Conservation (phyloP, 2,329 filamentous ascomycete genomes). For the Aspergillus sp. region DNA sequence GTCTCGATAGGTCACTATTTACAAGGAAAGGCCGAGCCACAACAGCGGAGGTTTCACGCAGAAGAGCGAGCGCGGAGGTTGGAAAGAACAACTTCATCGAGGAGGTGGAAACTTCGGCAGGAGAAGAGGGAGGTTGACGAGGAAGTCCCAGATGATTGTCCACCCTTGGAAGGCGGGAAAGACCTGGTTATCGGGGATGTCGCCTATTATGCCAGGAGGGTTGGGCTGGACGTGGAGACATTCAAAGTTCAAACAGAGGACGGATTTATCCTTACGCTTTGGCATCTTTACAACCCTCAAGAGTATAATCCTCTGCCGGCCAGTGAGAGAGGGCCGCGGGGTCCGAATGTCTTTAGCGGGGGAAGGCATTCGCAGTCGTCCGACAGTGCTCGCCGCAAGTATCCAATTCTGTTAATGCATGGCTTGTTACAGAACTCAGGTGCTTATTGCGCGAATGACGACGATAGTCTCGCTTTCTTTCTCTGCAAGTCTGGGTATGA, state of each 20-base stretch:
- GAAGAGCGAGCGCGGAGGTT: conserved; percentile 66
- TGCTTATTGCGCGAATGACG: conserved; percentile 86
- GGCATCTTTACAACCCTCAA: conserved; percentile 83
- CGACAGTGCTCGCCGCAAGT: conserved; percentile 40
- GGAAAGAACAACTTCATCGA: conserved; percentile 58
- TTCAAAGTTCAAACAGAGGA: conserved; percentile 90
- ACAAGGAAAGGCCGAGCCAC: conserved; percentile 61
- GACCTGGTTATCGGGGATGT: conserved; percentile 79
- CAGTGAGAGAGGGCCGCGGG: conserved; percentile 46
- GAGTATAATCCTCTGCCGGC: conserved; percentile 62
- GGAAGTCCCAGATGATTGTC: conserved; percentile 52
- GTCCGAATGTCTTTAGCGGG: conserved; percentile 63
- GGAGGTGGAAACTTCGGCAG: conserved; percentile 58
- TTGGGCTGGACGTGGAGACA: conserved; percentile 81
- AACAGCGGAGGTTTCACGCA: conserved; percentile 65
- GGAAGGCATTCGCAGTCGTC: conserved; percentile 28
- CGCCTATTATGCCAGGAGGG: conserved; percentile 80
- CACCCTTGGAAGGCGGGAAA: conserved; percentile 74
- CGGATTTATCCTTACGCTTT: conserved; percentile 84
- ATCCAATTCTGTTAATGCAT: conserved; percentile 83
- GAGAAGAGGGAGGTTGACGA: conserved; percentile 42
- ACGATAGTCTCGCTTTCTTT: conserved; percentile 86
- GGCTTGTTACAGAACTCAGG: conserved; percentile 85
- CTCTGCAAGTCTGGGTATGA: conserved; percentile 91
- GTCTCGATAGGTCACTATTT: conserved; percentile 53